Conservation (phyloP, 306 rosid genomes). For the Cucurbita ficifolia region DNA sequence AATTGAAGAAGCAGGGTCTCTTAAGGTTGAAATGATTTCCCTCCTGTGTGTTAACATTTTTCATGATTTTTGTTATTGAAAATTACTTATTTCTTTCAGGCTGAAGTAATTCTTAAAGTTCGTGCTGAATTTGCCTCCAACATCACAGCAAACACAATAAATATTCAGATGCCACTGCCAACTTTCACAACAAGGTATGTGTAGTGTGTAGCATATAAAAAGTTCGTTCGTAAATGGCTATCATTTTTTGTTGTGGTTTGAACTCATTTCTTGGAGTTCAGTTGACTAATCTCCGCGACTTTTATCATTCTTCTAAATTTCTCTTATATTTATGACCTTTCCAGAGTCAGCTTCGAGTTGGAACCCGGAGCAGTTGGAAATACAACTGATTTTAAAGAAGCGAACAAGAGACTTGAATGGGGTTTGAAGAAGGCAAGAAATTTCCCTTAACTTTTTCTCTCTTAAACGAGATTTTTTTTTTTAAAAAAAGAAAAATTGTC, state of each 20-base stretch:
- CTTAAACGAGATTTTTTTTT: not conserved
- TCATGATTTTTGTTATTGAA: slow-evolving; percentile 6
- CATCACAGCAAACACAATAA: slow-evolving; percentile 49
- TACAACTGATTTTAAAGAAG: slow-evolving; percentile 75
- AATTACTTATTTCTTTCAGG: slow-evolving; percentile 31
- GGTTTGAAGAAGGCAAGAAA: slow-evolving; percentile 59
- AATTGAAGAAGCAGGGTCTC: slow-evolving; percentile 73
- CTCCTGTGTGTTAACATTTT: slow-evolving; percentile 9
- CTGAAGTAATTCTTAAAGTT: slow-evolving; percentile 68
- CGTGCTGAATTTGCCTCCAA: slow-evolving; percentile 65
- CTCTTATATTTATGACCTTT: slow-evolving; percentile 2
- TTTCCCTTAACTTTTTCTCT: not conserved
- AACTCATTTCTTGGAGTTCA: not conserved
- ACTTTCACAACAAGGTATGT: slow-evolving; percentile 53
- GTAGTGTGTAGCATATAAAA: slow-evolving; percentile 7
- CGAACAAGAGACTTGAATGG: slow-evolving; percentile 79
- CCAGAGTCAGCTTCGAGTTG: slow-evolving; percentile 73
- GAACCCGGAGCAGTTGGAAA: slow-evolving; percentile 79
- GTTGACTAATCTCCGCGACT: not conserved
- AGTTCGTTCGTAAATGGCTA: not conserved
- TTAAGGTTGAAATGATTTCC: slow-evolving; percentile 36
- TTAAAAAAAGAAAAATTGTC: not conserved
- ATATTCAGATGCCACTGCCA: slow-evolving; percentile 79
- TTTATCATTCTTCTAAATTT: not conserved
- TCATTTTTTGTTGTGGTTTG: not conserved